Conservation (phyloP, 1,284 basidiomycete species). For the Melanopsichium pennsylvanicum region DNA sequence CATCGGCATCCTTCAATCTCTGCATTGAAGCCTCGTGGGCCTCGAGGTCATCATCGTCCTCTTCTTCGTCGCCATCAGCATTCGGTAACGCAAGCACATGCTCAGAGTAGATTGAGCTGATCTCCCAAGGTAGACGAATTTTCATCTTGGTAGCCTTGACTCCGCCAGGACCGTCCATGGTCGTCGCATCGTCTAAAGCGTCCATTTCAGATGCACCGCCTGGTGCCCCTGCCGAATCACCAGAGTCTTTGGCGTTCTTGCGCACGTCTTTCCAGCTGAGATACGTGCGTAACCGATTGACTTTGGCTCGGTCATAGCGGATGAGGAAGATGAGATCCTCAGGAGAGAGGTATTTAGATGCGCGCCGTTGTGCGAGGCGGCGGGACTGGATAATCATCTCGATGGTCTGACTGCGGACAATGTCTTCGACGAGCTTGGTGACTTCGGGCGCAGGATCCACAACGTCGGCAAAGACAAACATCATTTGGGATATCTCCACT, state of each 20-base stretch:
- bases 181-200: slow-evolving; percentile 29
- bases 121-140: slow-evolving; percentile 95
- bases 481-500: slow-evolving; percentile 83
- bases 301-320: slow-evolving; percentile 90
- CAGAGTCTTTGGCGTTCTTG: slow-evolving; percentile 85
- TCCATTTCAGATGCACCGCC: slow-evolving; percentile 32
- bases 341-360: slow-evolving; percentile 83
- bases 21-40: slow-evolving; percentile 92
- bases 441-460: slow-evolving; percentile 87
- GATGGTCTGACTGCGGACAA: slow-evolving; percentile 89
- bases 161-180: slow-evolving; percentile 65
- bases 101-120: slow-evolving; percentile 82
- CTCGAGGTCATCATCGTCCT: slow-evolving; percentile 86
- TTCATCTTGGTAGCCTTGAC: slow-evolving; percentile 90
- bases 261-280: slow-evolving; percentile 98
- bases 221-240: slow-evolving; percentile 73
- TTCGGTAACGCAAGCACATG: slow-evolving; percentile 70
- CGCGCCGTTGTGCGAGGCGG: slow-evolving; percentile 79
- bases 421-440: slow-evolving; percentile 90
- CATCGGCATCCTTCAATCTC: slow-evolving; percentile 82
- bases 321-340: slow-evolving; percentile 98
- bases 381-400: slow-evolving; percentile 93
- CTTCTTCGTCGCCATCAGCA: slow-evolving; percentile 88
- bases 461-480: slow-evolving; percentile 96
- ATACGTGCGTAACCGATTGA: slow-evolving; percentile 90